These are phyloP conservation scores for Eimeria maxima DNA, from an alignment of 169 alveolate genomes.

Conservation along the genomic window DNA sequence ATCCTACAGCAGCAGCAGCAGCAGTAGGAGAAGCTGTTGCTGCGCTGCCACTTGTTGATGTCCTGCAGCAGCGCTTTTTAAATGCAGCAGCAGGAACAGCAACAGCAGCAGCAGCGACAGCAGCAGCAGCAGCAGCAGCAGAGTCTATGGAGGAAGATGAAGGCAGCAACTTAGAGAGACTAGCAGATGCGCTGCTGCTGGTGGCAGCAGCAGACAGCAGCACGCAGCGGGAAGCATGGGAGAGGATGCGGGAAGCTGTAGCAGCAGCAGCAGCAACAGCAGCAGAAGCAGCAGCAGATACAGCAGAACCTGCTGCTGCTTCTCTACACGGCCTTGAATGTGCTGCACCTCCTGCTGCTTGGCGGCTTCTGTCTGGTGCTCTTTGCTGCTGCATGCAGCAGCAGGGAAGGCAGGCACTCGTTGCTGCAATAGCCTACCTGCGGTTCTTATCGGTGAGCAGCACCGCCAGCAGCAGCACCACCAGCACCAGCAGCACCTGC, in stretches of 20 bases:
- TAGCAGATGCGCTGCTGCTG: slow-evolving; percentile 25
- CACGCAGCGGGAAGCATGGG: slow-evolving; percentile 33
- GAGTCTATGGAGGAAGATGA: background rate
- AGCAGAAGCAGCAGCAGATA: slow-evolving; percentile 46
- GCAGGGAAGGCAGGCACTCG: background rate
- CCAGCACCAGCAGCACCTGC: slow-evolving; percentile 36
- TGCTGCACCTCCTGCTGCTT: slow-evolving; percentile 50
- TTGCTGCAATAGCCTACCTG: slow-evolving; percentile 19
- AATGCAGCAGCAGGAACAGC: slow-evolving; percentile 29
- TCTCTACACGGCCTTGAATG: background rate
- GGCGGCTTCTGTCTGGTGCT: slow-evolving; percentile 60
- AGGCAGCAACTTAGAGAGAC: background rate
- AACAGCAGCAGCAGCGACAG: slow-evolving; percentile 31
- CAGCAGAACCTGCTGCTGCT: background rate
- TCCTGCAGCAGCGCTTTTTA: background rate
- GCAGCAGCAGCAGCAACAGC: slow-evolving; percentile 57
- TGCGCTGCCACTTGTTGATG: slow-evolving; percentile 73
- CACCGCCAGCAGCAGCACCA: slow-evolving; percentile 55
- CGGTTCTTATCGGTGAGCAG: background rate
- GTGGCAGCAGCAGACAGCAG: background rate
- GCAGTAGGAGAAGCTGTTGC: slow-evolving; percentile 48
- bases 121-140: slow-evolving; percentile 49
- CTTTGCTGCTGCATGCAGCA: slow-evolving; percentile 60
- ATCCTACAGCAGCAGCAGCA: slow-evolving; percentile 47
- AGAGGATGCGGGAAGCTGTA: slow-evolving; percentile 10